phyloP scores from a whole-genome alignment of 1,284 basidiomycete genomes.

The Schizophyllum amplum region DNA sequence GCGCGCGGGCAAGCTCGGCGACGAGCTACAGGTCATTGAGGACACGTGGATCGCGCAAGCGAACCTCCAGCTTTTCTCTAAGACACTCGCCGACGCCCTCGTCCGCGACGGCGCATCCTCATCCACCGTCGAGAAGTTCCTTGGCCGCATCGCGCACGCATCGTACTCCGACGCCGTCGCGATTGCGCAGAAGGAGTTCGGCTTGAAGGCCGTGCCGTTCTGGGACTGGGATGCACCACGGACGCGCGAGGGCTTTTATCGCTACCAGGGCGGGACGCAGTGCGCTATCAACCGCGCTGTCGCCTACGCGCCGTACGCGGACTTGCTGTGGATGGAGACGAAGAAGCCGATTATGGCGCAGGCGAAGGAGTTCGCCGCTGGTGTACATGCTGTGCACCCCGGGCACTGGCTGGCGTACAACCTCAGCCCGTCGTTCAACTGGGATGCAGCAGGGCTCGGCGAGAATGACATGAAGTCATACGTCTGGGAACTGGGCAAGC shows the following conservation, averaged over 20 bases:
- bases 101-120: slow-evolving; percentile 49
- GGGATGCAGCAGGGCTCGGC: slow-evolving; percentile 85
- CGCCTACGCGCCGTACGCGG: slow-evolving; percentile 91
- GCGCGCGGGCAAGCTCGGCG: slow-evolving; percentile 69
- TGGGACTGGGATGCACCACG: slow-evolving; percentile 96
- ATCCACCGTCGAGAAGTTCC: slow-evolving; percentile 47
- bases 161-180: slow-evolving; percentile 67
- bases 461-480: slow-evolving; percentile 84
- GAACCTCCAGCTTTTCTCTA: slow-evolving; percentile 73
- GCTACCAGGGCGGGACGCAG: slow-evolving; percentile 94
- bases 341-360: slow-evolving; percentile 93
- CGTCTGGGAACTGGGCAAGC: slow-evolving; percentile 90
- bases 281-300: slow-evolving; percentile 90
- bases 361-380: slow-evolving; percentile 87
- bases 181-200: slow-evolving; percentile 78
- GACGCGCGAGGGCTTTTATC: slow-evolving; percentile 93
- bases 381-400: slow-evolving; percentile 76
- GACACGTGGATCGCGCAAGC: slow-evolving; percentile 81
- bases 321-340: slow-evolving; percentile 97
- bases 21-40: slow-evolving; percentile 80
- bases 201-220: slow-evolving; percentile 63
- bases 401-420: slow-evolving; percentile 95
- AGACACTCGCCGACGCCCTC: slow-evolving; percentile 69
- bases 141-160: slow-evolving; percentile 50
- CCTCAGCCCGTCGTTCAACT: slow-evolving; percentile 88